Percentiles rank a stretch among this genome's conserved stretches.
Conservation (phyloP, 331 rosid genomes). For the Ulmus americana region DNA sequence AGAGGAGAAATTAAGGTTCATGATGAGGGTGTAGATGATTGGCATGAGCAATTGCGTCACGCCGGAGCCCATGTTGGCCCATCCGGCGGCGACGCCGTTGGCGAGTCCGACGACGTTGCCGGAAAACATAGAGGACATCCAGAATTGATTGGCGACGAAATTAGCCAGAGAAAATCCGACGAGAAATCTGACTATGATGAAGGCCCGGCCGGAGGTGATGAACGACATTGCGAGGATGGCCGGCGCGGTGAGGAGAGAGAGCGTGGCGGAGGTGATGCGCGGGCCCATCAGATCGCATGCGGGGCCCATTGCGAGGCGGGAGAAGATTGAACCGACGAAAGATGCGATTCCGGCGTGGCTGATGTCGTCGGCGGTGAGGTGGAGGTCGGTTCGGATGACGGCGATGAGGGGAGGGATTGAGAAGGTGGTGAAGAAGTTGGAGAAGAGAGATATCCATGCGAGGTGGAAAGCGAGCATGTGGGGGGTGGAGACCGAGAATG, state of each 20-base stretch:
- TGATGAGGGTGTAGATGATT: constrained; percentile 31
- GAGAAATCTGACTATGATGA: constrained; percentile 45
- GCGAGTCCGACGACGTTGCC: constrained; percentile 42
- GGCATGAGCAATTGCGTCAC: constrained; percentile 57
- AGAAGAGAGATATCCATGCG: constrained; percentile 60
- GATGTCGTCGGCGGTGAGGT: constrained; percentile 38
- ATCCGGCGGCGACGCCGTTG: constrained; percentile 54
- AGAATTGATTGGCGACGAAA: constrained; percentile 56
- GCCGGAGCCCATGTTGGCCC: constrained; percentile 59
- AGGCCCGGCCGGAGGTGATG: constrained; percentile 30
- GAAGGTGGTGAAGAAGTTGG: constrained; percentile 61
- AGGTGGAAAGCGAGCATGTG: constrained; percentile 63
- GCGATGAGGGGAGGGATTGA: constrained; percentile 59
- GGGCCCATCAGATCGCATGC: constrained; percentile 50
- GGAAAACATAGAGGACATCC: constrained; percentile 66
- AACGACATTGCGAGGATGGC: constrained; percentile 34
- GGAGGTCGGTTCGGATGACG: constrained; percentile 45
- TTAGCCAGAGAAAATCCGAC: constrained; percentile 47
- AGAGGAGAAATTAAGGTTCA: constrained; percentile 24
- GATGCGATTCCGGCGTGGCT: constrained; percentile 41
- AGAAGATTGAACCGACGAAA: constrained; percentile 52
- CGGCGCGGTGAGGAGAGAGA: constrained; percentile 55
- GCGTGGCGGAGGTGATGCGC: constrained; percentile 41
- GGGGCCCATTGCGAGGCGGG: constrained; percentile 60
- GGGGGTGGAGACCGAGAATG: constrained; percentile 34